phyloP scores from a whole-genome alignment of 2,329 filamentous ascomycete genomes.

The Diplocarpon mali region DNA sequence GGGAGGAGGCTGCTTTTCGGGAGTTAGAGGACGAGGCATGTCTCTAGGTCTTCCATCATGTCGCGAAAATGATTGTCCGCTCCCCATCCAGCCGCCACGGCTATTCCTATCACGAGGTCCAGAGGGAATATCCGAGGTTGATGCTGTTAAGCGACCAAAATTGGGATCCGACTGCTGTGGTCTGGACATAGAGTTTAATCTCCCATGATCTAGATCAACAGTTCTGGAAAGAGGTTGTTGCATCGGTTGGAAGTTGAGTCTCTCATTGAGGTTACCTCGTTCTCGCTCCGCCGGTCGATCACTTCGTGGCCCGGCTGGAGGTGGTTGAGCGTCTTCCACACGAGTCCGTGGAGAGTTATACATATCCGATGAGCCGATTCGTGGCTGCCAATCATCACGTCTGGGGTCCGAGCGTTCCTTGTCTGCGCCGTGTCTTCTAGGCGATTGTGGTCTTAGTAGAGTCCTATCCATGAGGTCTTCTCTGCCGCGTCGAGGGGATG shows the following conservation, averaged over 20 bases:
- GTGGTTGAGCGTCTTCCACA: conserved; percentile 19
- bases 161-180: conserved; percentile 47
- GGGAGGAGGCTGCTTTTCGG: conserved; percentile 26
- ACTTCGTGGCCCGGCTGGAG: conserved; percentile 26
- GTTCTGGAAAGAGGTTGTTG: conserved; percentile 27
- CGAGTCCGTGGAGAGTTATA: conserved; percentile 16
- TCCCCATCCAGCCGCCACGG: conserved; percentile 18
- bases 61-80: conserved; percentile 13
- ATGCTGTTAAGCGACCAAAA: conserved; percentile 49
- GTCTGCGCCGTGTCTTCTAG: conserved; percentile 33
- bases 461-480: conserved; percentile 23
- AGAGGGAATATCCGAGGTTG: conserved; percentile 38
- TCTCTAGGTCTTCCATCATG: conserved; percentile 18
- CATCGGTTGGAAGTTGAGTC: conserved; percentile 31
- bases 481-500: conserved; percentile 24
- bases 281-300: conserved; percentile 38
- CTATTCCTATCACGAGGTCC: conserved; percentile 44
- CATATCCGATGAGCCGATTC: conserved; percentile 14
- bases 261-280: conserved; percentile 29
- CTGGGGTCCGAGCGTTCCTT: conserved; percentile 27
- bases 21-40: conserved; percentile 22
- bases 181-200: conserved; percentile 27
- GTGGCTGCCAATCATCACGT: conserved; percentile 22
- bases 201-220: conserved; percentile 38
- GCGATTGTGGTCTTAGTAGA: conserved; percentile 36